These are phyloP conservation scores for Candida tetrigidarum DNA, from an alignment of 1,139 yeast species.

Conservation along the genomic window DNA sequence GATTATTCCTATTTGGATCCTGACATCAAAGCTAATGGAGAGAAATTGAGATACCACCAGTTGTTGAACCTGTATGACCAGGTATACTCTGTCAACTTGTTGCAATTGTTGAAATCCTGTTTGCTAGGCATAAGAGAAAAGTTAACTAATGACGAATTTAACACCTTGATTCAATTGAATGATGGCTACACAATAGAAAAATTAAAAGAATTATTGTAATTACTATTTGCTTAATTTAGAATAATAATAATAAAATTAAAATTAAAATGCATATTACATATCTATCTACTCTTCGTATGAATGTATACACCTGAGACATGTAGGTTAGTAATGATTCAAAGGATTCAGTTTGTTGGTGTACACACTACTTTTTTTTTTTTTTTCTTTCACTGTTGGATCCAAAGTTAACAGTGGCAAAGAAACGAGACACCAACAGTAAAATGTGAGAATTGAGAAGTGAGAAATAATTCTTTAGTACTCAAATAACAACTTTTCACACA, in stretches of 20 bases:
- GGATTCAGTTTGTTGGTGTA: not conserved
- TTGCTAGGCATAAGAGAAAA: conserved; percentile 24
- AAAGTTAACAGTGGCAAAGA: conserved; percentile 2
- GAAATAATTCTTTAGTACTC: not conserved
- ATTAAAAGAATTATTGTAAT: conserved; percentile 18
- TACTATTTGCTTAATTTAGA: too few relatives aligned
- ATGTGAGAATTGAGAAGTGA: too few relatives aligned
- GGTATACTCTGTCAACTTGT: conserved; percentile 56
- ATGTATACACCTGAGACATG: not conserved
- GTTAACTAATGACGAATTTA: conserved; percentile 29
- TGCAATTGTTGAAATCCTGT: conserved; percentile 25
- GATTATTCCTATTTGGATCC: conserved; percentile 53
- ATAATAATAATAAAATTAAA: too few relatives aligned
- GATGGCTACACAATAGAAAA: conserved; percentile 42
- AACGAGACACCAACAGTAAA: not conserved
- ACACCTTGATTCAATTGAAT: conserved; percentile 26
- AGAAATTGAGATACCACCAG: conserved; percentile 55
- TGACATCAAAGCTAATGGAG: conserved; percentile 57
- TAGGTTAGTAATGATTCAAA: too few relatives aligned
- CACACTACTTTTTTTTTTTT: not conserved
- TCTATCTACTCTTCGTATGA: too few relatives aligned
- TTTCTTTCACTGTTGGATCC: not conserved
- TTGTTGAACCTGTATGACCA: conserved; percentile 57
- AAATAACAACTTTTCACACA: not conserved
- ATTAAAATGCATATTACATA: not conserved